Evolutionary conservation across 2,329 filamentous ascomycete species (phyloP).

Genomic region (Drechslerella dactyloides): DNA sequence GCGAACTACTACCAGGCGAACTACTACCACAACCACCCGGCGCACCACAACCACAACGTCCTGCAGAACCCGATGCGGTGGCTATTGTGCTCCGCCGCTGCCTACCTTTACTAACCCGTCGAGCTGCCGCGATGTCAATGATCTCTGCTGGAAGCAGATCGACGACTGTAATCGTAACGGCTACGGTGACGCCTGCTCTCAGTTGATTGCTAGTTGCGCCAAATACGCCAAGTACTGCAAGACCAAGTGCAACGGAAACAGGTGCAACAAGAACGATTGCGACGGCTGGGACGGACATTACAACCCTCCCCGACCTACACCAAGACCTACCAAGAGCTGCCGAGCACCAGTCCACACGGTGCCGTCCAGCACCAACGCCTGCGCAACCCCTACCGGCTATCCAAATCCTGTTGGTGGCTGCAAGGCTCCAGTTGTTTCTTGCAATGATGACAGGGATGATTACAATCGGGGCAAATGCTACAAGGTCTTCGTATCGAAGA

Average conservation of each 20-base stretch:
- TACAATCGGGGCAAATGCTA: slow-evolving; percentile 37
- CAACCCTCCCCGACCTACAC: slow-evolving; percentile 29
- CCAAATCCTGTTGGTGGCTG: slow-evolving; percentile 35
- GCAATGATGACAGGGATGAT: slow-evolving; percentile 34
- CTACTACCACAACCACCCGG: slow-evolving; percentile 4
- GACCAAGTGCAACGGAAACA: slow-evolving; percentile 25
- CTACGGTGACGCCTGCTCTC: not conserved
- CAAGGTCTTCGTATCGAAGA: slow-evolving; percentile 40
- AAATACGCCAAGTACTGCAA: slow-evolving; percentile 43
- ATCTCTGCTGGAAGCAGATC: slow-evolving; percentile 34
- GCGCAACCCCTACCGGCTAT: slow-evolving; percentile 35
- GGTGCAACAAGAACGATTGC: slow-evolving; percentile 46
- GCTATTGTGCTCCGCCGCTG: slow-evolving; percentile 44
- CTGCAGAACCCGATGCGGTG: slow-evolving; percentile 43
- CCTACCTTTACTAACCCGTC: slow-evolving; percentile 45
- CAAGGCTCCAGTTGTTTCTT: slow-evolving; percentile 39
- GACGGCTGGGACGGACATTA: slow-evolving; percentile 42
- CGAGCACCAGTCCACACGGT: slow-evolving; percentile 24
- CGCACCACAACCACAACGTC: slow-evolving; percentile 8
- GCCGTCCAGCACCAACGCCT: slow-evolving; percentile 37
- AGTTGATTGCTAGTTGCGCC: slow-evolving; percentile 22
- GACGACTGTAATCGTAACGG: slow-evolving; percentile 26
- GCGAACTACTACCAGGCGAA: not conserved
- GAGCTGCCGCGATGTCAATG: slow-evolving; percentile 25
- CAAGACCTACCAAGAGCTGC: slow-evolving; percentile 32